These are phyloP conservation scores for Talaromyces sp. DNA, from an alignment of 2,329 filamentous ascomycete genomes.

Conservation along the genomic window DNA sequence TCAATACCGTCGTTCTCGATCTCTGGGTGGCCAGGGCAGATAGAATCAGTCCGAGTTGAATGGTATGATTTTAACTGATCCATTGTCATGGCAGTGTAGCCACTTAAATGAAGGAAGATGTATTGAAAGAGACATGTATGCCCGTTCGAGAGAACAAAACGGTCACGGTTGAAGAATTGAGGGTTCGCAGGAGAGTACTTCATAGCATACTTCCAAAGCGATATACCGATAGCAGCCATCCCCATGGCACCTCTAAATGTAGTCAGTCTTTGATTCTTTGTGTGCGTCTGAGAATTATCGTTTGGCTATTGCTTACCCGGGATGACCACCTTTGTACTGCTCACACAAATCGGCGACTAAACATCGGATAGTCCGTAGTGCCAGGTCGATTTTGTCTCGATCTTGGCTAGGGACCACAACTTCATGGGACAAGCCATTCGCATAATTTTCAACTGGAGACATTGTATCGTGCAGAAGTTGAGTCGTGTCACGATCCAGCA, in stretches of 20 bases:
- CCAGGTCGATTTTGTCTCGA: conserved; percentile 34
- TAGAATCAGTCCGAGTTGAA: conserved; percentile 41
- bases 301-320: conserved; percentile 48
- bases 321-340: conserved; percentile 65
- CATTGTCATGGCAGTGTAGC: conserved; percentile 52
- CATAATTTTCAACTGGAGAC: background rate
- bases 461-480: background rate
- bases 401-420: background rate
- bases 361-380: conserved; percentile 56
- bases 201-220: conserved; percentile 60
- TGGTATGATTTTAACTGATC: conserved; percentile 55
- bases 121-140: conserved; percentile 54
- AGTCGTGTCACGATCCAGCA: background rate
- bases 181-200: conserved; percentile 52
- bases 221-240: conserved; percentile 52
- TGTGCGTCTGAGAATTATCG: background rate
- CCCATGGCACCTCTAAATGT: conserved; percentile 48
- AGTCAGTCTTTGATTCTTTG: background rate
- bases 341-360: conserved; percentile 65
- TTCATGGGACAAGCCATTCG: background rate
- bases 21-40: conserved; percentile 48
- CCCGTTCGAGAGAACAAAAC: conserved; percentile 59
- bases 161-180: conserved; percentile 56
- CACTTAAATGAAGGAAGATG: conserved; percentile 48
- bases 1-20: conserved; percentile 53